A percentile compares a stretch with the other conserved stretches of the same genome.
phyloP scores from a whole-genome alignment of 176 grass and related monocot species.

The Oryza punctata region DNA sequence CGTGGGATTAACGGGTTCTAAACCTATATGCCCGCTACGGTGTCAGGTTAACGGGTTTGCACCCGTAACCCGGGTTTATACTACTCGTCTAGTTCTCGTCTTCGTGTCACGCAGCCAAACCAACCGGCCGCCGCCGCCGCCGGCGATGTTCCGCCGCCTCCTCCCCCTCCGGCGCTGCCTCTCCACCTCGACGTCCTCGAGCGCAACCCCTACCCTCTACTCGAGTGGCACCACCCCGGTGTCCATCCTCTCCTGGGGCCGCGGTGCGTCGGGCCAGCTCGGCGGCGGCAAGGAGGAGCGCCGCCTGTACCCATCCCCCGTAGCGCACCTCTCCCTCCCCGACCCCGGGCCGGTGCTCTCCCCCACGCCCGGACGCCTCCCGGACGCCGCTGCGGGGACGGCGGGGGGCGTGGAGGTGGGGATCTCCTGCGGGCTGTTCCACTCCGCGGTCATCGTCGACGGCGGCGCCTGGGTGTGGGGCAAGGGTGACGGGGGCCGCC shows the following conservation, averaged over 20 bases:
- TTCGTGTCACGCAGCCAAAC: constrained; percentile 23
- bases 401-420: constrained; percentile 51
- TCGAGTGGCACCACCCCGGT: constrained; percentile 23
- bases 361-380: constrained; percentile 59
- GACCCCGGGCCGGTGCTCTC: constrained; percentile 40
- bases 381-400: not conserved
- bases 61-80: not conserved
- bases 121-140: constrained; percentile 29
- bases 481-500: constrained; percentile 85
- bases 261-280: constrained; percentile 83
- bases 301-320: constrained; percentile 73
- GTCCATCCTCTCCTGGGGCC: constrained; percentile 85
- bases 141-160: constrained; percentile 52
- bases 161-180: constrained; percentile 39
- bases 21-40: not conserved
- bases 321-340: constrained; percentile 67
- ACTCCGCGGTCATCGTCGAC: constrained; percentile 69
- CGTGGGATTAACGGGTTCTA: not conserved
- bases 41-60: not conserved
- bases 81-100: not conserved
- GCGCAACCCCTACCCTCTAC: constrained; percentile 35
- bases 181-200: constrained; percentile 36
- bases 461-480: constrained; percentile 88
- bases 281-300: constrained; percentile 89
- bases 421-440: constrained; percentile 95